Conservation (phyloP, 75 land plant genomes). For the Pseudotsuga menziesii region DNA sequence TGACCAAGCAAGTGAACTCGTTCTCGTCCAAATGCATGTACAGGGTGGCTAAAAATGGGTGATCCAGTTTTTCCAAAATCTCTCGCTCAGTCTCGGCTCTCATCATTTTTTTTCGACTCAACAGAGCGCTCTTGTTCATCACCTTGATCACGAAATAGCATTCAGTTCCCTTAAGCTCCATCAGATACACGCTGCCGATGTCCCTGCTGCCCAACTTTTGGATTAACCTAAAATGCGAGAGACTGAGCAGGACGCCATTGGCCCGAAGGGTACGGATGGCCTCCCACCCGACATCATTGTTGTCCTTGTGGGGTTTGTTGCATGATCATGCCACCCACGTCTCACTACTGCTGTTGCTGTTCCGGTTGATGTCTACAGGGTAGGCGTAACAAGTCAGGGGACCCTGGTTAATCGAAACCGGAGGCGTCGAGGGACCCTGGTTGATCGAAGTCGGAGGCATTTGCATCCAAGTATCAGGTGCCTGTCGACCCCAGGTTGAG, state of each 20-base stretch:
- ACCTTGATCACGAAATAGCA: constrained; percentile 64
- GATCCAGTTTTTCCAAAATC: constrained; percentile 58
- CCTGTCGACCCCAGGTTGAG: no score
- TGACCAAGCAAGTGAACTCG: constrained; percentile 47
- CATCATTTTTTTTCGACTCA: constrained; percentile 41
- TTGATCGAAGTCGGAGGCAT: no score
- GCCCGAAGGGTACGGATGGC: constrained; percentile 11
- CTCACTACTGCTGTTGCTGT: constrained; percentile 12
- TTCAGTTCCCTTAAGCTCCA: constrained; percentile 33
- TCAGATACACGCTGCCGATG: constrained; percentile 71
- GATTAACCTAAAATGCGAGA: constrained; percentile 54
- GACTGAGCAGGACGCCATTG: constrained; percentile 12
- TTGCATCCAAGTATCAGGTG: no score
- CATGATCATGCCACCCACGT: neutral
- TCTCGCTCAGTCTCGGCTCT: constrained; percentile 60
- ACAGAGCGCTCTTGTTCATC: constrained; percentile 67
- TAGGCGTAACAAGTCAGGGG: neutral
- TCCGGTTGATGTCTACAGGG: neutral
- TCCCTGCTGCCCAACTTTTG: constrained; percentile 70
- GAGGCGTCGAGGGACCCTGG: neutral
- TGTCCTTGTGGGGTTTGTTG: neutral
- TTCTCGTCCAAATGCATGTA: constrained; percentile 47
- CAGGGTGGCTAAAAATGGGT: constrained; percentile 68
- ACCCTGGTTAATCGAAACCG: neutral
- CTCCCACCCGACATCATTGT: constrained; percentile 3